phyloP scores from a whole-genome alignment of 2,329 filamentous ascomycete species.

The Zelopaecilomyces penicillatus region DNA sequence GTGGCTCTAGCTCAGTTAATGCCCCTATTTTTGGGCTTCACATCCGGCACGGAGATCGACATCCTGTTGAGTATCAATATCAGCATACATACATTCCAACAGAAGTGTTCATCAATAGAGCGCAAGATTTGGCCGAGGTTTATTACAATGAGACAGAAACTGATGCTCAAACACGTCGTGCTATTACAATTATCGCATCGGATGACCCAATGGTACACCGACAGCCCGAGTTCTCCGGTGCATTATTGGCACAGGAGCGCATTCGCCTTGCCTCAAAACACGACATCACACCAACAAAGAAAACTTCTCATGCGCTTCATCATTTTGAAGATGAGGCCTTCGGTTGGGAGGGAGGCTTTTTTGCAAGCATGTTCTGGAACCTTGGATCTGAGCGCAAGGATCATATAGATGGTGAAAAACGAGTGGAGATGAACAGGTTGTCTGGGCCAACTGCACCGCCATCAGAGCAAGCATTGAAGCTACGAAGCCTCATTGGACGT shows the following conservation, averaged over 20 bases:
- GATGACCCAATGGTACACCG: slow-evolving; percentile 73
- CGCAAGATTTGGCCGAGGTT: slow-evolving; percentile 44
- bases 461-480: slow-evolving; percentile 48
- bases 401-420: slow-evolving; percentile 25
- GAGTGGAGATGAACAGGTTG: neutral
- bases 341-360: slow-evolving; percentile 87
- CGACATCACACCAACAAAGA: slow-evolving; percentile 30
- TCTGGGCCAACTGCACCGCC: slow-evolving; percentile 12
- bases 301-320: slow-evolving; percentile 43
- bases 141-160: slow-evolving; percentile 36
- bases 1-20: slow-evolving; percentile 30
- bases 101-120: slow-evolving; percentile 56
- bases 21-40: slow-evolving; percentile 57
- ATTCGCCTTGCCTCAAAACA: slow-evolving; percentile 66
- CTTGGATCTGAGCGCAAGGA: slow-evolving; percentile 47
- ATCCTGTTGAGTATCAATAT: slow-evolving; percentile 71
- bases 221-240: slow-evolving; percentile 50
- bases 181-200: slow-evolving; percentile 60
- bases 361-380: slow-evolving; percentile 71
- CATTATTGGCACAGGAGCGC: slow-evolving; percentile 60
- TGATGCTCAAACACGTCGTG: slow-evolving; percentile 26
- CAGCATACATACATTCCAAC: slow-evolving; percentile 70
- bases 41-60: slow-evolving; percentile 70
- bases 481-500: slow-evolving; percentile 68
- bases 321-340: slow-evolving; percentile 67